Percentiles rank a stretch among this genome's conserved stretches.
These are phyloP conservation scores for Fraxinus dipetala DNA, from an alignment of 305 asterid species.

Conservation along the genomic window DNA sequence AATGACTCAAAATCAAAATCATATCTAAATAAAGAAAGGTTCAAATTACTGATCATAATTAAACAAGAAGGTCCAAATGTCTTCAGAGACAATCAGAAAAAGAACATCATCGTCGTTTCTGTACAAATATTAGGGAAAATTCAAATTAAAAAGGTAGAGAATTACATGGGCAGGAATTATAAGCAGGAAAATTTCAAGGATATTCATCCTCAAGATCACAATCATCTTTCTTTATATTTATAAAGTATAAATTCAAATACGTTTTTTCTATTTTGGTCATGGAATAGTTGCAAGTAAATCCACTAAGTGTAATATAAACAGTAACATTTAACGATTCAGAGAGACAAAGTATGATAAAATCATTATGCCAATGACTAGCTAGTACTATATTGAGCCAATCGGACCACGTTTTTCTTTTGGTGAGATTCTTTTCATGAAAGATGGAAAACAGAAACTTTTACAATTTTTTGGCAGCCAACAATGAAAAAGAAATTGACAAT, in stretches of 20 bases:
- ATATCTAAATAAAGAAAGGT: too few relatives aligned
- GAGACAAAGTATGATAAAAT: neutral
- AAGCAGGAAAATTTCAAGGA: neutral
- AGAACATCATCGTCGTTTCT: neutral
- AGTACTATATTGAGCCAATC: neutral
- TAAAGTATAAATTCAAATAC: too few relatives aligned
- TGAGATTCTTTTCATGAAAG: neutral
- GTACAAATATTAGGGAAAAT: neutral
- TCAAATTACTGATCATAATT: neutral
- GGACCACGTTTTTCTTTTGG: neutral
- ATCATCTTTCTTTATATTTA: neutral
- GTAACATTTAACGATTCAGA: too few relatives aligned
- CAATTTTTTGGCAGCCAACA: neutral
- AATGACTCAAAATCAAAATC: too few relatives aligned
- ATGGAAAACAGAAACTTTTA: neutral
- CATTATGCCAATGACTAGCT: neutral
- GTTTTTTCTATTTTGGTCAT: too few relatives aligned
- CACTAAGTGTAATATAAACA: neutral
- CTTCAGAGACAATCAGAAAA: neutral
- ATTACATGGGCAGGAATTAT: neutral
- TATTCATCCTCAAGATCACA: neutral
- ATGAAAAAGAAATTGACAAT: neutral
- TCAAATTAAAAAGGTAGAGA: neutral
- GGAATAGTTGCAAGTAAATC: neutral
- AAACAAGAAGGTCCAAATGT: neutral